phyloP scores from a whole-genome alignment of 78 protist species.

The Blattamonas nauphoetae region DNA sequence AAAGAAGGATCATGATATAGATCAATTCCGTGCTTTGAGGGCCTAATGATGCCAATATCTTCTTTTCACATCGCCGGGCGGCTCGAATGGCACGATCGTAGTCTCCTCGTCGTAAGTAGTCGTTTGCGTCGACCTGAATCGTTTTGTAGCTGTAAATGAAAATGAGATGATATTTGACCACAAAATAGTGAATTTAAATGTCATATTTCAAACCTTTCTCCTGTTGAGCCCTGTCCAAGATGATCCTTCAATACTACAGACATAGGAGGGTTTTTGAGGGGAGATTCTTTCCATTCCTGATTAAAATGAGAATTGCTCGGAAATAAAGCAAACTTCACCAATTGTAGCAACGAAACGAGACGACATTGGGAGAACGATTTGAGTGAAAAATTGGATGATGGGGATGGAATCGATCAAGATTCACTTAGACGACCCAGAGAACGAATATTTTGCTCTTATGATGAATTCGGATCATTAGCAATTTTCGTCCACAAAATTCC shows the following conservation, averaged over 20 bases:
- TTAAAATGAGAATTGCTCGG: too few species aligned
- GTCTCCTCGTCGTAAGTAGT: neutral
- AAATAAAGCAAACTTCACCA: too few species aligned
- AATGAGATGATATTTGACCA: neutral
- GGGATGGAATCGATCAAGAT: too few species aligned
- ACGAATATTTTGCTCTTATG: too few species aligned
- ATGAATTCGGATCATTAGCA: too few species aligned
- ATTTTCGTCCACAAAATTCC: too few species aligned
- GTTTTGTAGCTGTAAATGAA: neutral
- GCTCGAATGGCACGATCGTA: neutral
- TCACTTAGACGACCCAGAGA: too few species aligned
- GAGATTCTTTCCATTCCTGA: neutral
- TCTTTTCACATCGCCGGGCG: neutral
- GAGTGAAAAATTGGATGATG: too few species aligned
- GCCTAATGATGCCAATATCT: neutral
- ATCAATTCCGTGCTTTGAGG: neutral
- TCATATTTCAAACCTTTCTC: neutral
- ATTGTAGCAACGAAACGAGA: too few species aligned
- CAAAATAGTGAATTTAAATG: neutral
- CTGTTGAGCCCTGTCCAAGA: neutral
- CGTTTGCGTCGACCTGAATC: neutral
- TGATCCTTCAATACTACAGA: neutral
- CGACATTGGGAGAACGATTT: too few species aligned
- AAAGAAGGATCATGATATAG: neutral
- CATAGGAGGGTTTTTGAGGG: neutral